A percentile compares a stretch with the other conserved stretches of the same genome.
These are phyloP conservation scores for Septoria petroselini DNA, from an alignment of 2,329 filamentous ascomycete species.

Conservation along the genomic window DNA sequence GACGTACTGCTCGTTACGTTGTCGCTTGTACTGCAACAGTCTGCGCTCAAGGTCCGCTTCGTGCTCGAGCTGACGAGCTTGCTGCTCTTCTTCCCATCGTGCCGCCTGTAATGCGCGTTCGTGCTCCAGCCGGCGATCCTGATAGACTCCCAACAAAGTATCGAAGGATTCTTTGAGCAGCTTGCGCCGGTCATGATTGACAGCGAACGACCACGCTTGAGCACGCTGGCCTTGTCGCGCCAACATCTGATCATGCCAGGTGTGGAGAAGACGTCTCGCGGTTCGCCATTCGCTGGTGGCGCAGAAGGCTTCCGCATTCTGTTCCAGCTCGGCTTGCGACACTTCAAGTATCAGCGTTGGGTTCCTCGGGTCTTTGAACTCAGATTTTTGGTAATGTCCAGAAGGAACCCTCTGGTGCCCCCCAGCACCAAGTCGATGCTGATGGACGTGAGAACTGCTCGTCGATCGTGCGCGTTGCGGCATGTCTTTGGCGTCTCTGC, in stretches of 20 bases:
- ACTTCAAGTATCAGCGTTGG: conserved; percentile 27
- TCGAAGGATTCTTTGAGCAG: conserved; percentile 55
- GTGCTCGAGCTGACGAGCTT: conserved; percentile 20
- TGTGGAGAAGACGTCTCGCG: conserved; percentile 25
- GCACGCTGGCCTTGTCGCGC: conserved; percentile 31
- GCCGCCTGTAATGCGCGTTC: conserved; percentile 14
- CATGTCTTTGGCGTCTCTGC: conserved; percentile 9
- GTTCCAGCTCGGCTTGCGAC: conserved; percentile 31
- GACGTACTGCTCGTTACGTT: conserved; percentile 63
- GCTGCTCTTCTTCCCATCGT: conserved; percentile 15
- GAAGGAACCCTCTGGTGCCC: conserved; percentile 21
- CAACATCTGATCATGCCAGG: conserved; percentile 48
- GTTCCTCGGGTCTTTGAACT: conserved; percentile 20
- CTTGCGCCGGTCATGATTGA: conserved; percentile 49
- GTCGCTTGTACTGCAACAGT: conserved; percentile 31
- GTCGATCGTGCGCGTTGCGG: conserved; percentile 27
- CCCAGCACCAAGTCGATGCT: conserved; percentile 14
- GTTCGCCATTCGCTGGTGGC: conserved; percentile 24
- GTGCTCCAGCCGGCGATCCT: conserved; percentile 12
- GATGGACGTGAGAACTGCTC: conserved; percentile 22
- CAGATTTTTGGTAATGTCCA: conserved; percentile 21
- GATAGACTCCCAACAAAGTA: conserved; percentile 46
- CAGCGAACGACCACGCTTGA: conserved; percentile 43
- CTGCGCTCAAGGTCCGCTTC: conserved; percentile 14
- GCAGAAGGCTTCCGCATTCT: conserved; percentile 33